Base-by-base conservation (phyloP, 2,329 filamentous ascomycete genomes). In the Camillea tinctor region DNA sequence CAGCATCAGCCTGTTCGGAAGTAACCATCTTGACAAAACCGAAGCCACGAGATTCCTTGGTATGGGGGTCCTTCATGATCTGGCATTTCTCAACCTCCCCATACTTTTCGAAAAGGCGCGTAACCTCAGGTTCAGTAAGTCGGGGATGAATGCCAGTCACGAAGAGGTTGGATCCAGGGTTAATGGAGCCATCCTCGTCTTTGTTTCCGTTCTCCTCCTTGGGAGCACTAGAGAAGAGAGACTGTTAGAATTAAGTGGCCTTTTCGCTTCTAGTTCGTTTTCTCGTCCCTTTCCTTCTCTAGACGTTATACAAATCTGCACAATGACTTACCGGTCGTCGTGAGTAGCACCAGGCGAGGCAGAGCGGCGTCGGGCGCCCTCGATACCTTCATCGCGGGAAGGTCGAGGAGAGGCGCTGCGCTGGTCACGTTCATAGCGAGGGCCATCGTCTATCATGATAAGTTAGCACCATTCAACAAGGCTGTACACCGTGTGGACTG, bases 1-100 rank as follows among this genome's bases (percentile, higher is more conserved):
- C 95, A 68, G 95, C 93, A 77, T 99, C 95, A 66, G 95, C 95
- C 78, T 97, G 91, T 58, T 98, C 94, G 54, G 92, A 87, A 60
- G 92, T 96, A 62, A 93, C 88, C 94, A 99, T 98, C 83, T 99
- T 98, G 76, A 99, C 95, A 81, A 99, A 99, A 59, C 95, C 95
- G 68, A 99, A 99, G 68, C 95, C 95, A 78, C 95, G 95, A 69
- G 94, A 98, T 79, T 99, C 95, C 80, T 97, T 96, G 73, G 92
- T 96, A 79, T 99, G 95, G 64, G 95, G 95, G 74, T 99, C 95
- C 73, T 94, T 88, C 95, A 99, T 99, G 81, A 99, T 99, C 77
- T 97, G 96, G 82, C 94, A 98, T 80, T 96, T 98, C 81, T 98
- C 94, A 56, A 99, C 95, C 75, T 97, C 93, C 69, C 95, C 95